Evolutionary conservation across 192 early-diverging fungal species (phyloP).

Genomic region (Rhizoclosmatium sp.): DNA sequence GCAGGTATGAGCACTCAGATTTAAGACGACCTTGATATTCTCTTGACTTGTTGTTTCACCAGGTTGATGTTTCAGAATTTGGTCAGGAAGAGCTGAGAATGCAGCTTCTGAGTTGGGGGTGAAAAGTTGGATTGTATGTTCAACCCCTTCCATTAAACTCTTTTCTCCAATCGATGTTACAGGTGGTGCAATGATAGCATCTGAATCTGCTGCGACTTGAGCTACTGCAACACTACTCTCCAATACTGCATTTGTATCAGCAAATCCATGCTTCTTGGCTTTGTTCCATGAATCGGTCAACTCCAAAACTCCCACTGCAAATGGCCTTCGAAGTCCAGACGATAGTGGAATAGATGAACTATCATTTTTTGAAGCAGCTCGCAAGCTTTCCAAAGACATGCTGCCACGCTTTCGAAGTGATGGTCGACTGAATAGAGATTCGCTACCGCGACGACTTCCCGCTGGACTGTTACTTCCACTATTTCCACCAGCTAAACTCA

Average conservation of each 20-base stretch:
- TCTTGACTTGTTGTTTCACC: not conserved
- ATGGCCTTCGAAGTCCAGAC: conserved; percentile 59
- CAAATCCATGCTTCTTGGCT: conserved; percentile 5
- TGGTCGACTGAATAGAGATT: not conserved
- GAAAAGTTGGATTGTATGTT: conserved; percentile 33
- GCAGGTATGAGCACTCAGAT: conserved; percentile 20
- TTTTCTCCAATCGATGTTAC: conserved; percentile 18
- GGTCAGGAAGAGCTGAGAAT: conserved; percentile 17
- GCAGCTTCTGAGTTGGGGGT: conserved; percentile 2
- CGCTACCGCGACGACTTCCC: not conserved
- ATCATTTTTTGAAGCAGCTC: not conserved
- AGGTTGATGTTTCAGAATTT: conserved; percentile 24
- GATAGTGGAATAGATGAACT: not conserved
- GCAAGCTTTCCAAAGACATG: not conserved
- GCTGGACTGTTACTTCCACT: not conserved
- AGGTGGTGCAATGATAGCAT: too few relatives aligned
- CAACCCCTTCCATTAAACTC: conserved; percentile 26
- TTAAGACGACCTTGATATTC: conserved; percentile 34
- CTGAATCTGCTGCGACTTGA: not conserved
- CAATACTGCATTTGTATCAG: conserved; percentile 33
- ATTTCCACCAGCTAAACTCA: conserved; percentile 29
- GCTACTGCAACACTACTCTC: not conserved
- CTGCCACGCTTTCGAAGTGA: not conserved
- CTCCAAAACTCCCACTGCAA: conserved; percentile 68
- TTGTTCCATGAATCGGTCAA: conserved; percentile 53